A percentile compares a stretch with the other conserved stretches of the same genome.
Conservation (phyloP, 129 eudicot genomes). For the Tagetes patula region DNA sequence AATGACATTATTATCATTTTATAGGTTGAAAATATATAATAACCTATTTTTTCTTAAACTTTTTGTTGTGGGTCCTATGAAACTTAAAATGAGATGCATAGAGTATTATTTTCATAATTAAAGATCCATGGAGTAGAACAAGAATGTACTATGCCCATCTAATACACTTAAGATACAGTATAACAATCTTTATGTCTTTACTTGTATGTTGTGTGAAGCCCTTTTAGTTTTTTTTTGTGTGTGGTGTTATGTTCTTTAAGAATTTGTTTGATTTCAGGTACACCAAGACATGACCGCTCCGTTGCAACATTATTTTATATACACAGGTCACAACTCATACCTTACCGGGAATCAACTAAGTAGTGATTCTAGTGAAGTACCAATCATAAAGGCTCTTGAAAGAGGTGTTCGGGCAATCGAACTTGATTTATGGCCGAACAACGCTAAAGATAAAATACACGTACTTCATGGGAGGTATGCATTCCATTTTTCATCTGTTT, state of each 20-base stretch:
- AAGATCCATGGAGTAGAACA: background rate
- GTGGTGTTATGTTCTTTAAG: conserved; percentile 13
- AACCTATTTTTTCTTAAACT: no score
- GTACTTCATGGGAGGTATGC: conserved; percentile 97
- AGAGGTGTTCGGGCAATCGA: conserved; percentile 93
- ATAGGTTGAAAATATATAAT: no score
- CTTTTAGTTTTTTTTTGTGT: conserved; percentile 1
- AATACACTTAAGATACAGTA: background rate
- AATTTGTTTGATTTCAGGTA: conserved; percentile 54
- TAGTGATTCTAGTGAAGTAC: conserved; percentile 89
- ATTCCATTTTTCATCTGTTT: background rate
- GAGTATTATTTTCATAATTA: background rate
- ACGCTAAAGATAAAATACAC: conserved; percentile 64
- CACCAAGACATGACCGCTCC: conserved; percentile 98
- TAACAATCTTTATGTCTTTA: conserved; percentile 1
- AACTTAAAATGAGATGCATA: no score
- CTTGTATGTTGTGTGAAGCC: background rate
- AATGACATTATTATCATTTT: no score
- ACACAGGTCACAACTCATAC: conserved; percentile 97
- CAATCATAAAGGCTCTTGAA: conserved; percentile 77
- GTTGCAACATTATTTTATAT: conserved; percentile 91
- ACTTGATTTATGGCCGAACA: conserved; percentile 95
- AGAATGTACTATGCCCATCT: background rate
- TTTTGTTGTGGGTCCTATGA: no score
- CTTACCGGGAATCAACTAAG: conserved; percentile 92